Evolutionary conservation across 257 asterid genomes (phyloP).

Genomic region (Perilla frutescens): DNA sequence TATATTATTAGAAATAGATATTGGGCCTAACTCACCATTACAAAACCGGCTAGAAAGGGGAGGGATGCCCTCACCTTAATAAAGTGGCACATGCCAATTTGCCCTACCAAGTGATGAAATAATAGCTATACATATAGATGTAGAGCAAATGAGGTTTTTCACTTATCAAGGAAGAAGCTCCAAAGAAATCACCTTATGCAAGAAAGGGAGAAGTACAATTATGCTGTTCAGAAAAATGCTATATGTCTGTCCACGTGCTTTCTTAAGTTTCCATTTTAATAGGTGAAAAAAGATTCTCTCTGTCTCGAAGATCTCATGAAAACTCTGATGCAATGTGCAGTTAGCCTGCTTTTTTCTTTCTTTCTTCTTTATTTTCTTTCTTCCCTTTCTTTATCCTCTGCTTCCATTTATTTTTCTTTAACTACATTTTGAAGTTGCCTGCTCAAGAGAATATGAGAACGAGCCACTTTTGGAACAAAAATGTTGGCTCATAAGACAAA

Average conservation of each 20-base stretch:
- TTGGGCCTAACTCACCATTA: no score
- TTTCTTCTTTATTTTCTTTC: not conserved
- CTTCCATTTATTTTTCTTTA: not conserved
- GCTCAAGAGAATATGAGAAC: not conserved
- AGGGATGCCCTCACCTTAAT: no score
- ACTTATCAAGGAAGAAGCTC: not conserved
- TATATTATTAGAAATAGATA: not conserved
- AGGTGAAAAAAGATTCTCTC: no score
- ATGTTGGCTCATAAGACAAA: not conserved
- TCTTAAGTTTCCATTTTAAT: not conserved
- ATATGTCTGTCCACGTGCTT: not conserved
- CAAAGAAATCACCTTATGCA: not conserved
- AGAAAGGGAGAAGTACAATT: not conserved
- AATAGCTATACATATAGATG: not conserved
- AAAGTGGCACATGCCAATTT: no score
- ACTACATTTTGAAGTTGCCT: not conserved
- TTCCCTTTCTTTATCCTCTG: not conserved
- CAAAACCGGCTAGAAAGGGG: no score
- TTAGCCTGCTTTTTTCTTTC: no score
- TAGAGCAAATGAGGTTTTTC: no score
- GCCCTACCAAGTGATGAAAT: not conserved
- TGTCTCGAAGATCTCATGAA: no score
- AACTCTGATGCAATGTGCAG: no score
- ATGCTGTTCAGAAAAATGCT: not conserved
- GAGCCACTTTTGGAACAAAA: constrained; percentile 17